Conservation (phyloP, 140 eudicot species). For the Stevia rebaudiana region DNA sequence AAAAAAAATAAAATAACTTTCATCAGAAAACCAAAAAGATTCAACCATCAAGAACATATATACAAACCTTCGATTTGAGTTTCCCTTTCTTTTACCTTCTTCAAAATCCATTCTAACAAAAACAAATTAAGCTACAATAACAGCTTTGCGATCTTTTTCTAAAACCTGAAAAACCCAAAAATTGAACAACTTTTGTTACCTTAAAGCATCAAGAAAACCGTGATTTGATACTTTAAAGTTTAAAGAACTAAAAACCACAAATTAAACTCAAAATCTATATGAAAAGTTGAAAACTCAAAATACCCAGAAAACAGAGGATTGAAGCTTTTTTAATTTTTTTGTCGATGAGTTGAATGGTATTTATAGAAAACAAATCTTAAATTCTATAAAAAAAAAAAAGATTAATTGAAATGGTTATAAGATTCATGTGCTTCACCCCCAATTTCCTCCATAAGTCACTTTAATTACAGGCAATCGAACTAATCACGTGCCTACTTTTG, state of each 20-base stretch:
- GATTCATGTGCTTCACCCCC: conserved; percentile 33
- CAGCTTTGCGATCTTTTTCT: conserved; percentile 20
- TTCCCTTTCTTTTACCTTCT: conserved; percentile 36
- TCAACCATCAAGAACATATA: conserved; percentile 4
- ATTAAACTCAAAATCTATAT: neutral
- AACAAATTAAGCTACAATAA: conserved; percentile 17
- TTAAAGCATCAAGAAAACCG: conserved; percentile 13
- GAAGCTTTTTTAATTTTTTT: neutral
- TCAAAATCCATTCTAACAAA: conserved; percentile 26
- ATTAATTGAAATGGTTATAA: conserved; percentile 22
- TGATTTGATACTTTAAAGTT: neutral
- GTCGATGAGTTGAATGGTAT: conserved; percentile 5
- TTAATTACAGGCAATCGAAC: conserved; percentile 34
- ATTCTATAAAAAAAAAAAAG: conserved; percentile 11
- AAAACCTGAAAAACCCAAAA: conserved; percentile 17
- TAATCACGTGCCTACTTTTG: conserved; percentile 43
- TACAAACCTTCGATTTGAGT: conserved; percentile 32
- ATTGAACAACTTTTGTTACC: conserved; percentile 12
- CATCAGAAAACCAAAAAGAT: neutral
- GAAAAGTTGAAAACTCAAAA: neutral
- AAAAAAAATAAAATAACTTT: conserved; percentile 10
- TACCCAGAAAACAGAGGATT: conserved; percentile 5
- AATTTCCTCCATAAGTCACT: conserved; percentile 34
- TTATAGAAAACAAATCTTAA: conserved; percentile 26
- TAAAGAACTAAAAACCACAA: neutral